Percentiles rank a stretch among this genome's conserved stretches.
Evolutionary conservation across 495 filamentous ascomycete genomes (phyloP).

Genomic region (Cryomyces antarcticus): DNA sequence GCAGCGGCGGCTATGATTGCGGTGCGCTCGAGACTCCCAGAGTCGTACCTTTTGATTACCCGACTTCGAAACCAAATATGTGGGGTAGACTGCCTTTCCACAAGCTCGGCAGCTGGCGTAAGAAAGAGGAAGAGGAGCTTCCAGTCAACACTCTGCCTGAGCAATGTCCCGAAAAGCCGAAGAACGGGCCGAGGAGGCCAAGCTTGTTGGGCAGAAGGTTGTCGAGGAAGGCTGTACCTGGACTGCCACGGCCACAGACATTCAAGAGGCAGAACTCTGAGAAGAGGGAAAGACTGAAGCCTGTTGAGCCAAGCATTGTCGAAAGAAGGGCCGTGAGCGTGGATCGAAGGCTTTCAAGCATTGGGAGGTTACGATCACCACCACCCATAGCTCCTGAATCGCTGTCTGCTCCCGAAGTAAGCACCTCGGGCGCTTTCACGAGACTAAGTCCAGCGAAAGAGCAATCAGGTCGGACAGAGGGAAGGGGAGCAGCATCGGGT

Average conservation of each 20-base stretch:
- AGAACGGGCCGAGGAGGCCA: conserved; percentile 5
- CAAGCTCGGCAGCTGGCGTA: conserved; percentile 15
- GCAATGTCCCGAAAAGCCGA: conserved; percentile 1
- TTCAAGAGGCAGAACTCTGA: conserved; percentile 72
- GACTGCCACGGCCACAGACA: conserved; percentile 51
- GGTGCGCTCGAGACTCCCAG: too few species aligned
- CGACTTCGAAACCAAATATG: conserved; percentile 5
- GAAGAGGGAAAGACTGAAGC: conserved; percentile 46
- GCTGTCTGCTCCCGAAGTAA: conserved; percentile 13
- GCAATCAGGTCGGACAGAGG: not conserved
- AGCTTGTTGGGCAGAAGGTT: conserved; percentile 23
- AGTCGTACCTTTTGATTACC: too few species aligned
- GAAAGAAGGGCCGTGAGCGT: conserved; percentile 58
- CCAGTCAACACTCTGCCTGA: conserved; percentile 1
- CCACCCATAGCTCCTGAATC: conserved; percentile 18
- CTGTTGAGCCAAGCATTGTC: conserved; percentile 29
- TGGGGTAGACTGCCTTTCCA: conserved; percentile 12
- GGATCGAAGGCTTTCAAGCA: conserved; percentile 29
- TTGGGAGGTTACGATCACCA: conserved; percentile 13
- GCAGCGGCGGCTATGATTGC: too few species aligned
- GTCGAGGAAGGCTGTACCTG: conserved; percentile 54
- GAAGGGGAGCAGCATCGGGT: not conserved
- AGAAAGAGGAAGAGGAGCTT: conserved; percentile 12
- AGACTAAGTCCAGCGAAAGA: not conserved
- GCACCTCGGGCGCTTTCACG: conserved; percentile 1